These are phyloP conservation scores for Hapsidospora chrysogenum DNA, from an alignment of 495 filamentous ascomycete species.

Conservation along the genomic window DNA sequence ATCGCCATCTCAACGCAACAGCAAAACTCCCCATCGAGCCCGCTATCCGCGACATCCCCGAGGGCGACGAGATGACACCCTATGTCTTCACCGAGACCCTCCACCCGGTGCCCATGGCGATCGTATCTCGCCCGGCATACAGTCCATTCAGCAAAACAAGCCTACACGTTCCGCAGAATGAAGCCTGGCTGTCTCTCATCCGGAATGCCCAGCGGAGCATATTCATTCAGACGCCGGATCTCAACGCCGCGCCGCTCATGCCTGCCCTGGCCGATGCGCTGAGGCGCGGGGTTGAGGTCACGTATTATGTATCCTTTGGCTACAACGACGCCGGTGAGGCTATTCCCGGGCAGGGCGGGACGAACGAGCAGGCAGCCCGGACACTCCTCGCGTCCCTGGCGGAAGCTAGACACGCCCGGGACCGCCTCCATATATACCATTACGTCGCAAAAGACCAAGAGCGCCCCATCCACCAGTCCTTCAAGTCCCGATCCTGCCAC, in stretches of 20 bases:
- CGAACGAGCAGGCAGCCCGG: slow-evolving; percentile 52
- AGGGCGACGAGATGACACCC: slow-evolving; percentile 40
- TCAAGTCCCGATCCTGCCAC: slow-evolving; percentile 47
- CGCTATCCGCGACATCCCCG: slow-evolving; percentile 32
- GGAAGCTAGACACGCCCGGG: slow-evolving; percentile 16
- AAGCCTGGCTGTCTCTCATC: slow-evolving; percentile 50
- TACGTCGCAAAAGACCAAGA: slow-evolving; percentile 63
- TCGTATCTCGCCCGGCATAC: slow-evolving; percentile 51
- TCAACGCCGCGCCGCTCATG: slow-evolving; percentile 53
- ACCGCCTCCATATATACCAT: slow-evolving; percentile 39
- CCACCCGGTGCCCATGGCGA: slow-evolving; percentile 48
- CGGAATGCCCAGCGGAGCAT: slow-evolving; percentile 41
- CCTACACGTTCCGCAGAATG: slow-evolving; percentile 51
- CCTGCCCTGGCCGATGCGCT: slow-evolving; percentile 44
- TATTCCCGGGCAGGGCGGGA: slow-evolving; percentile 57
- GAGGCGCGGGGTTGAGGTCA: slow-evolving; percentile 47
- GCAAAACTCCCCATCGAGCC: slow-evolving; percentile 32
- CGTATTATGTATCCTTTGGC: slow-evolving; percentile 54
- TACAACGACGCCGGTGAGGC: slow-evolving; percentile 69
- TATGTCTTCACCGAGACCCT: slow-evolving; percentile 37
- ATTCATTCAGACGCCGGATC: slow-evolving; percentile 60
- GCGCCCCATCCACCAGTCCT: slow-evolving; percentile 40
- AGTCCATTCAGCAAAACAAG: slow-evolving; percentile 42
- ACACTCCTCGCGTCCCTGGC: slow-evolving; percentile 36
- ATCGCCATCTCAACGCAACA: slow-evolving; percentile 47